Conservation (phyloP, 306 rosid genomes). For the Sindora glabra region DNA sequence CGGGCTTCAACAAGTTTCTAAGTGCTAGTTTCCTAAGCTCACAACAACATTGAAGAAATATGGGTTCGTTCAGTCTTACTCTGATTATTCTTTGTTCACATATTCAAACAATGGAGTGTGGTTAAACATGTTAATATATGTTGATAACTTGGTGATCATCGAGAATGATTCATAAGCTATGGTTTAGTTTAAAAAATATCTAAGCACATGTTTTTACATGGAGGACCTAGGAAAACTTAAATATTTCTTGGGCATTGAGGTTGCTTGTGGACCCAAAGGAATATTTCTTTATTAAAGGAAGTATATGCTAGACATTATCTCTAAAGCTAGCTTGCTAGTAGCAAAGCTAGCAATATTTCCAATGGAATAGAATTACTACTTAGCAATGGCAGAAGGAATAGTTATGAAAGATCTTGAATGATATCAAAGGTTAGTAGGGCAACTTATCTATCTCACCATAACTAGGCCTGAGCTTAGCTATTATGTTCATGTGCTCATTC, state of each 20-base stretch:
- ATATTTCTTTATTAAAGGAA: background rate
- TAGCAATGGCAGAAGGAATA: no score
- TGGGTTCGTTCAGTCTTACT: background rate
- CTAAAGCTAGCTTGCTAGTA: background rate
- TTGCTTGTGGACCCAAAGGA: background rate
- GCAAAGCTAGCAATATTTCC: background rate
- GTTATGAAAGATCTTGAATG: no score
- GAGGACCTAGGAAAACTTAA: background rate
- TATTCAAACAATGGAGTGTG: background rate
- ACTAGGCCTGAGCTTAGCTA: no score
- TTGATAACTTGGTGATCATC: no score
- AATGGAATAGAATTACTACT: background rate
- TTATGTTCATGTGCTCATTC: no score
- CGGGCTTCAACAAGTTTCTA: background rate
- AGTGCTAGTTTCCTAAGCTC: background rate
- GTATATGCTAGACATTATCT: background rate
- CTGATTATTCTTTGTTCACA: background rate
- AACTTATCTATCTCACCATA: no score
- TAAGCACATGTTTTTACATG: no score
- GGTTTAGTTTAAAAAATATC: background rate
- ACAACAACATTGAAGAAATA: background rate
- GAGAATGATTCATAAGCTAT: background rate
- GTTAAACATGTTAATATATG: no score
- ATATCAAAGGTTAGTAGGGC: no score
- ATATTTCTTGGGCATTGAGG: background rate